These are phyloP conservation scores for Saccharum spontaneum DNA, from an alignment of 176 grass and related monocot species.

Conservation along the genomic window DNA sequence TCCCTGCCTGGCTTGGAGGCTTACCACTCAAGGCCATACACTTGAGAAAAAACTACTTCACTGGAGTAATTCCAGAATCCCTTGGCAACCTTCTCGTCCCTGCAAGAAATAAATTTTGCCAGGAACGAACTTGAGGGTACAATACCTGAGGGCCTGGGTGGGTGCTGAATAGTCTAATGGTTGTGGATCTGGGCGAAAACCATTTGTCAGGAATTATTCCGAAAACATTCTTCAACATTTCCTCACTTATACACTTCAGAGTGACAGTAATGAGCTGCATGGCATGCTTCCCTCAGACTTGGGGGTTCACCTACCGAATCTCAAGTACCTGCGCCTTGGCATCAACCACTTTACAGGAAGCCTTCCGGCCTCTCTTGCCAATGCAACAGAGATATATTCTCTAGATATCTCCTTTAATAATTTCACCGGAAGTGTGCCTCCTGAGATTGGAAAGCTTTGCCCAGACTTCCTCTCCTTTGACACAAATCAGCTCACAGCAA, in stretches of 20 bases:
- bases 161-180: not conserved
- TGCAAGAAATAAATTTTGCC: not conserved
- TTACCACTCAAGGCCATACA: too few species aligned
- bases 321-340: too few species aligned
- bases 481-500: not conserved
- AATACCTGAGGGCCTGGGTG: not conserved
- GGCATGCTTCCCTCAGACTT: not conserved
- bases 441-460: slow-evolving; percentile 39
- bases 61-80: not conserved
- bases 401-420: slow-evolving; percentile 43
- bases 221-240: too few species aligned
- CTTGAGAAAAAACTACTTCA: too few species aligned
- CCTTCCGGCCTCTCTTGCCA: too few species aligned
- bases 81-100: not conserved
- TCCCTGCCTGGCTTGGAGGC: not conserved
- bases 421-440: slow-evolving; percentile 26
- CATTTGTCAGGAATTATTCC: not conserved
- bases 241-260: slow-evolving; percentile 6
- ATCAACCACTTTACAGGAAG: too few species aligned
- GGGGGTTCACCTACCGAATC: too few species aligned
- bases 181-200: not conserved
- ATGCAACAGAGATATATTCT: not conserved
- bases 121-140: not conserved
- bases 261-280: slow-evolving; percentile 30
- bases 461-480: slow-evolving; percentile 1